phyloP scores from a whole-genome alignment of 345 rosid species.

The Gossypium turneri region DNA sequence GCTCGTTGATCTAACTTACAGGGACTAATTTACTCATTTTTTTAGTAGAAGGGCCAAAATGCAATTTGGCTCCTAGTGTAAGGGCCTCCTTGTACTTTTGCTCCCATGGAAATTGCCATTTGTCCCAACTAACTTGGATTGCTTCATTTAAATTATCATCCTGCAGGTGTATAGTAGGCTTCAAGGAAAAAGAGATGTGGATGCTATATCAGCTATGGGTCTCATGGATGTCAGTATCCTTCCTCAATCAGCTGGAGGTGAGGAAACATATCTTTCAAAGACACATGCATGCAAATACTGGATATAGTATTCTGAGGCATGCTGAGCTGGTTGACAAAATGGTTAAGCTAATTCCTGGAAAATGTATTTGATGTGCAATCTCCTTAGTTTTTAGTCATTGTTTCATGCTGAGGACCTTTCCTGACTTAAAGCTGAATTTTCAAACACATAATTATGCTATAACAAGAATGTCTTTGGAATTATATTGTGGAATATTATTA shows the following conservation, averaged over 20 bases:
- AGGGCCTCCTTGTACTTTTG: too few species aligned
- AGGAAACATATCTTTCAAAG: conserved; percentile 10
- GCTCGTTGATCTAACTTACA: too few species aligned
- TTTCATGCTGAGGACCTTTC: neutral
- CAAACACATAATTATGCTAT: neutral
- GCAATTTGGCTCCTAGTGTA: too few species aligned
- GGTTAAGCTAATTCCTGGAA: neutral
- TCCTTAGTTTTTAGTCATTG: conserved; percentile 11
- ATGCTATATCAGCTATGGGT: neutral
- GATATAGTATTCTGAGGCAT: neutral
- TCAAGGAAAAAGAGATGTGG: conserved; percentile 14
- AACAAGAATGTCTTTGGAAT: neutral
- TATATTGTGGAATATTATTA: neutral
- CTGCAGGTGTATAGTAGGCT: conserved; percentile 22
- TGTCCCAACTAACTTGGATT: conserved; percentile 10
- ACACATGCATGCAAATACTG: neutral
- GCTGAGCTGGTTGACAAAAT: conserved; percentile 4
- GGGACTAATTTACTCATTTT: too few species aligned
- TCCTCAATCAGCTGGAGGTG: conserved; percentile 98
- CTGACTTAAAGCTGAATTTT: neutral
- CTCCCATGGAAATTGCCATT: neutral
- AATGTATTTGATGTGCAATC: conserved; percentile 10
- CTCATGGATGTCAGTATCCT: conserved; percentile 68
- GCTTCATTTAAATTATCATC: conserved; percentile 9
- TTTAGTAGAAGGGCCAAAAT: too few species aligned